Conservation (phyloP, 78 protist species). For the Tieghemostelium lacteum region DNA sequence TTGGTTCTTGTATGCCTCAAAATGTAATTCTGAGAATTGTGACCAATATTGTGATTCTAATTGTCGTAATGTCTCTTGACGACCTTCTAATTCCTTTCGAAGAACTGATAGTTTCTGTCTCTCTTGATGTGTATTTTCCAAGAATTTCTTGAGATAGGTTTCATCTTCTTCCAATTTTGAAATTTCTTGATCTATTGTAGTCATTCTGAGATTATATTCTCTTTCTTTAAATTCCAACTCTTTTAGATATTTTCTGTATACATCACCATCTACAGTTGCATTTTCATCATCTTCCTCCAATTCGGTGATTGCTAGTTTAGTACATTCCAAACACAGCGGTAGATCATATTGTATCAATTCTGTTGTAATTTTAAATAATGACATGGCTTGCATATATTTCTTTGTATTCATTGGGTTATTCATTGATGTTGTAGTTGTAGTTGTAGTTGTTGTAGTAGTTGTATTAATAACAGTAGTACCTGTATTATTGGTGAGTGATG, state of each 20-base stretch:
- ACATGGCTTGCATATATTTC: constrained; percentile 29
- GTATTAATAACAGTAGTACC: not conserved
- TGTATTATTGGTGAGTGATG: not conserved
- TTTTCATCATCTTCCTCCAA: constrained; percentile 50
- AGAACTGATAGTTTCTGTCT: not conserved
- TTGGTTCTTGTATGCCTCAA: constrained; percentile 14
- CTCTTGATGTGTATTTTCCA: not conserved
- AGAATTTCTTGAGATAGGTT: not conserved
- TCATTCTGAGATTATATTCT: not conserved
- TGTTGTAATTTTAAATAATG: constrained; percentile 46
- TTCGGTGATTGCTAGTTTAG: constrained; percentile 29
- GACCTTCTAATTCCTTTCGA: not conserved
- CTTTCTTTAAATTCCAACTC: constrained; percentile 2
- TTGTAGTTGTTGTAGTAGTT: not conserved
- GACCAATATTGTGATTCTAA: constrained; percentile 39
- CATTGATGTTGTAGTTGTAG: not conserved
- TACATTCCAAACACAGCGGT: constrained; percentile 69
- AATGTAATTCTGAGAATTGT: constrained; percentile 39
- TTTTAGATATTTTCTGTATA: constrained; percentile 8
- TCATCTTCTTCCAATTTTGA: constrained; percentile 13
- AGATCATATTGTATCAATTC: constrained; percentile 44
- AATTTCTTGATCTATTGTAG: not conserved
- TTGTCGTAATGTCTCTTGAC: not conserved
- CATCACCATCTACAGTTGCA: not conserved
- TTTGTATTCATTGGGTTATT: not conserved